Conservation (phyloP, 75 land plant genomes). For the Cunninghamia lanceolata region DNA sequence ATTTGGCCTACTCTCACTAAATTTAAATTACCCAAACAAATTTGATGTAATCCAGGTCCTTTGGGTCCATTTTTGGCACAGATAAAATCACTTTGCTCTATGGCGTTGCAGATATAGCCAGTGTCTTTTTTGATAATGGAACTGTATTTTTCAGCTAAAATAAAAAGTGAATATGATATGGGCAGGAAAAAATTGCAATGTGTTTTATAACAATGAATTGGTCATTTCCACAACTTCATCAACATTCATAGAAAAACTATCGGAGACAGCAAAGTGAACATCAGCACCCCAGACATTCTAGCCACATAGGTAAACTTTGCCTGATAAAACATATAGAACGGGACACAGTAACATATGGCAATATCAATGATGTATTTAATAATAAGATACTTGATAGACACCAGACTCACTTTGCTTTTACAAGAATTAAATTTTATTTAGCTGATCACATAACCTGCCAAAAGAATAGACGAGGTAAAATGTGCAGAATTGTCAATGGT, state of each 20-base stretch:
- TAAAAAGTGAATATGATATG: not conserved
- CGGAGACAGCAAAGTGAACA: not conserved
- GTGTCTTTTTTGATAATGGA: not conserved
- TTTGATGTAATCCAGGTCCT: not conserved
- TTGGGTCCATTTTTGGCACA: not conserved
- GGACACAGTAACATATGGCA: not conserved
- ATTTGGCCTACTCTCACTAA: not conserved
- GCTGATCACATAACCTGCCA: constrained; percentile 1
- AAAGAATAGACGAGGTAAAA: not conserved
- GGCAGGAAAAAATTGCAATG: not conserved
- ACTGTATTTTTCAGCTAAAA: not conserved
- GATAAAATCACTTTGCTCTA: not conserved
- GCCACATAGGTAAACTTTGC: not conserved
- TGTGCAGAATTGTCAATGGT: not conserved
- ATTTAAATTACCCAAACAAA: not conserved
- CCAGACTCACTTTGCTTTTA: not conserved
- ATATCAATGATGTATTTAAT: not conserved
- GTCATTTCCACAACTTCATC: not conserved
- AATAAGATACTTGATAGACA: not conserved
- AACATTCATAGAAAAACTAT: not conserved
- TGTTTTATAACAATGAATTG: not conserved
- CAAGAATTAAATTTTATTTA: not conserved
- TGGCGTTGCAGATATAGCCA: not conserved
- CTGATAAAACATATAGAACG: not conserved
- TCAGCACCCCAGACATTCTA: not conserved